phyloP scores from a whole-genome alignment of 2,329 filamentous ascomycete species.

The Metarhizium robertsii region DNA sequence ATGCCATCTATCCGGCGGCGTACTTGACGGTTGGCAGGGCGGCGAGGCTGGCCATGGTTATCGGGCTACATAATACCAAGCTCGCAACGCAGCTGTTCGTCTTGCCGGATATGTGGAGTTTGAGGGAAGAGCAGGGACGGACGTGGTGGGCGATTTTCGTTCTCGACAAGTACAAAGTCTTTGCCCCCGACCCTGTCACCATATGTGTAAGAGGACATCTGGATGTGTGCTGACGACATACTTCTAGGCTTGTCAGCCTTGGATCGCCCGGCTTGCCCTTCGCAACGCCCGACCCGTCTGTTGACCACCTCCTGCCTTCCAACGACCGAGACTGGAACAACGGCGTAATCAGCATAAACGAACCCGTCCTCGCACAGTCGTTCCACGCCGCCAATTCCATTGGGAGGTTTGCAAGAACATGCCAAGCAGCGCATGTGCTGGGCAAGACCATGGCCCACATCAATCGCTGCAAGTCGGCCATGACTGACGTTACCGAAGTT shows the following conservation, averaged over 20 bases:
- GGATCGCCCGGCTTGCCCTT: too few relatives aligned
- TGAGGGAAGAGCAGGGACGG: conserved; percentile 11
- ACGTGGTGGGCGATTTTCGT: conserved; percentile 14
- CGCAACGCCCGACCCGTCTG: too few relatives aligned
- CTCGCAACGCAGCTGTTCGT: conserved; percentile 7
- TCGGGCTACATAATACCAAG: conserved; percentile 5
- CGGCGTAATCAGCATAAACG: too few relatives aligned
- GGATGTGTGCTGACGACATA: too few relatives aligned
- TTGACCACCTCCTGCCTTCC: too few relatives aligned
- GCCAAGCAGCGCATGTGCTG: conserved; percentile 13
- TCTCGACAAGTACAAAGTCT: conserved; percentile 9
- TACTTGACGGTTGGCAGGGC: conserved; percentile 12
- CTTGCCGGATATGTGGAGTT: conserved; percentile 9
- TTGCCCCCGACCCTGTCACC: too few relatives aligned
- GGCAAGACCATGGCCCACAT: conserved; percentile 10
- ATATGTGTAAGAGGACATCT: too few relatives aligned
- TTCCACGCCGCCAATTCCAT: too few relatives aligned
- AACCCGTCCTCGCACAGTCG: too few relatives aligned
- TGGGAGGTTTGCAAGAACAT: conserved; percentile 7
- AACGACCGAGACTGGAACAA: too few relatives aligned
- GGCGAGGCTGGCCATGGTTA: conserved; percentile 6
- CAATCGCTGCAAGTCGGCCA: not conserved
- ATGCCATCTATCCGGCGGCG: conserved; percentile 10
- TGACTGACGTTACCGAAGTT: not conserved
- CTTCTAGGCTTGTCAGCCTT: too few relatives aligned